Percentiles rank a stretch among this genome's conserved stretches.
Evolutionary conservation across 768 basidiomycete species (phyloP).

Genomic region (Candolleomyces efflorescens): DNA sequence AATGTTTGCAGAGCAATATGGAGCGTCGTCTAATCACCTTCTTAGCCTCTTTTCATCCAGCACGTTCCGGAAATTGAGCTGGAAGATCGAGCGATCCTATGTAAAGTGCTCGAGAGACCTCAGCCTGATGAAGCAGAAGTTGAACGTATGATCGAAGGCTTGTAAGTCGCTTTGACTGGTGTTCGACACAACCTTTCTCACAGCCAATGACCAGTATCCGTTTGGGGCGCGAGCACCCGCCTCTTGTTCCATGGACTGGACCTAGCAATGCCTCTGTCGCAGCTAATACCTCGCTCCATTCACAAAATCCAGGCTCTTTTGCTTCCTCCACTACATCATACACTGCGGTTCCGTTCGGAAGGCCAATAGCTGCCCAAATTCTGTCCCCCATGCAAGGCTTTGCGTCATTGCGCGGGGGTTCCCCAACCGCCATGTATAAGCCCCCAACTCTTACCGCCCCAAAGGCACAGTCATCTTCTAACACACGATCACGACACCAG

Average conservation of each 20-base stretch:
- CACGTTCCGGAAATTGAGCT: slow-evolving; percentile 37
- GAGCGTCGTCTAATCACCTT: neutral
- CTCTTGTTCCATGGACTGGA: slow-evolving; percentile 22
- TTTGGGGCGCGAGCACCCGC: slow-evolving; percentile 1
- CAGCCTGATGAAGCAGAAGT: slow-evolving; percentile 42
- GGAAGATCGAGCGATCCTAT: slow-evolving; percentile 44
- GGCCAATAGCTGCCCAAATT: neutral
- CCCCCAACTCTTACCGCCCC: too few species aligned
- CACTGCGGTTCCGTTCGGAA: neutral
- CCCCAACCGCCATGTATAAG: too few species aligned
- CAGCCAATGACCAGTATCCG: neutral
- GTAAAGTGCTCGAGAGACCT: slow-evolving; percentile 48
- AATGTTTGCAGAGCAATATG: neutral
- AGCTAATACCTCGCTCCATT: neutral
- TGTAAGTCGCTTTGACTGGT: slow-evolving; percentile 35
- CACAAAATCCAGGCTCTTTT: neutral
- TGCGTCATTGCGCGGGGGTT: too few species aligned
- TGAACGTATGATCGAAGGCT: slow-evolving; percentile 34
- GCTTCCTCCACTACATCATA: neutral
- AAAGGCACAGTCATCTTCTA: too few species aligned
- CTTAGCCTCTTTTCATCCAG: slow-evolving; percentile 40
- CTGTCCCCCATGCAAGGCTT: too few species aligned
- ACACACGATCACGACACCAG: too few species aligned
- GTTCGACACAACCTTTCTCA: slow-evolving; percentile 4
- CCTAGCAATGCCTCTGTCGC: slow-evolving; percentile 8